Base-by-base conservation (phyloP, 257 asterid species). In the Solanum dulcamara region DNA sequence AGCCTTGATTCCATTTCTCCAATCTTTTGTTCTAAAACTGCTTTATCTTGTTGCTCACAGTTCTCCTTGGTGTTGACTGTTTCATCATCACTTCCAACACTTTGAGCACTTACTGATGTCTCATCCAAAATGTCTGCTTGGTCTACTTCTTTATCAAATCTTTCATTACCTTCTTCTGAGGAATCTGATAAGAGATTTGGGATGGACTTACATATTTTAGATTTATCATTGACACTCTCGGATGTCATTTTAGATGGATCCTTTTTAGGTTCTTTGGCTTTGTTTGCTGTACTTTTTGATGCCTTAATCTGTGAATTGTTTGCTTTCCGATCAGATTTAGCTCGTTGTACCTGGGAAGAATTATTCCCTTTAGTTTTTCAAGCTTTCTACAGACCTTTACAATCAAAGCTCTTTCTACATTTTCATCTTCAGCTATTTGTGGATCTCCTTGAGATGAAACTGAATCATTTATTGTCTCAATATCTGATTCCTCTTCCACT, bases 1-100 rank as follows among this genome's bases (percentile, higher is more conserved):
- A 97, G 92, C 90, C 92, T 93, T 17, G 87, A 86, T 91, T 95
- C 98, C 99, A 97, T 92, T 88, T 97, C 97, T 89, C 89, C 93
- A 44, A 97, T 87, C 91, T 88, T 94, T 81, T 88, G 88, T 84
- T 88, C 92, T 37, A 87, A 62, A 68, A 88, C 92, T 75, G 82
- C 89, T 88, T 85, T 64, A 44, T 89, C 92, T 26, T 89, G 93
- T 13, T 26, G 72, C 72, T 86, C 92, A 44, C 81, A 85, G 85
- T 74, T 89, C 81, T 91, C 93, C 88, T 86, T 89, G 24, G 83
- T 62, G 74, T 81, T 67, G 72, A 88, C 88, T 59, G 86, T 87
- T 81, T 93, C 97, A 28, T 90, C 96, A 50, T 93, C 93, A 89
- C 95, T 92, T 83, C 81, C 85, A 81, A 86, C 89, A 85, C 90